Evolutionary conservation across 805 yeast genomes (phyloP).

Genomic region (Nakazawaea siamensis): DNA sequence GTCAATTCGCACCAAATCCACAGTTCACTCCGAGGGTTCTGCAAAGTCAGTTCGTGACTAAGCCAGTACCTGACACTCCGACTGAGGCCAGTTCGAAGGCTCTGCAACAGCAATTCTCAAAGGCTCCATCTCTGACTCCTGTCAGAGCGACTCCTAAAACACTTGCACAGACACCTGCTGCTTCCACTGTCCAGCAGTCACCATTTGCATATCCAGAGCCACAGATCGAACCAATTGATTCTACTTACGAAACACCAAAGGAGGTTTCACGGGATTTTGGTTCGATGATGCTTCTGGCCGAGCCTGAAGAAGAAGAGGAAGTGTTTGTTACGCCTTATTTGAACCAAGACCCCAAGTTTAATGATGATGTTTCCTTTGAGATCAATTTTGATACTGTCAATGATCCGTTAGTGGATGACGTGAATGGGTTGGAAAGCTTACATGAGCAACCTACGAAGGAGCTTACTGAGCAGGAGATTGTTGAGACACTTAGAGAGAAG

Average conservation of each 20-base stretch:
- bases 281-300: no score
- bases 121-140: background rate
- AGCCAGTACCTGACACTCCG: background rate
- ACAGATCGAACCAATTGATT: no score
- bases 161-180: no score
- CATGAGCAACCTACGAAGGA: no score
- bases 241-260: no score
- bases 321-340: background rate
- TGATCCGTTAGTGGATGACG: background rate
- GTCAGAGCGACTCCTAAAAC: no score
- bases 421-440: constrained; percentile 1
- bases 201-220: no score
- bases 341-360: background rate
- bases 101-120: background rate
- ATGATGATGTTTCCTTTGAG: constrained; percentile 1
- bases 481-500: no score
- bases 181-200: no score
- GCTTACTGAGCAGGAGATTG: no score
- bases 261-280: no score
- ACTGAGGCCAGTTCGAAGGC: background rate
- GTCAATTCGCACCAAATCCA: background rate
- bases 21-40: background rate
- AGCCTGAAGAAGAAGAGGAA: background rate
- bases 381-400: constrained; percentile 4
- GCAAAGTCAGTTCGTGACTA: background rate